Base-by-base conservation (phyloP, 2,329 filamentous ascomycete genomes). In the Aureobasidium vineae region DNA sequence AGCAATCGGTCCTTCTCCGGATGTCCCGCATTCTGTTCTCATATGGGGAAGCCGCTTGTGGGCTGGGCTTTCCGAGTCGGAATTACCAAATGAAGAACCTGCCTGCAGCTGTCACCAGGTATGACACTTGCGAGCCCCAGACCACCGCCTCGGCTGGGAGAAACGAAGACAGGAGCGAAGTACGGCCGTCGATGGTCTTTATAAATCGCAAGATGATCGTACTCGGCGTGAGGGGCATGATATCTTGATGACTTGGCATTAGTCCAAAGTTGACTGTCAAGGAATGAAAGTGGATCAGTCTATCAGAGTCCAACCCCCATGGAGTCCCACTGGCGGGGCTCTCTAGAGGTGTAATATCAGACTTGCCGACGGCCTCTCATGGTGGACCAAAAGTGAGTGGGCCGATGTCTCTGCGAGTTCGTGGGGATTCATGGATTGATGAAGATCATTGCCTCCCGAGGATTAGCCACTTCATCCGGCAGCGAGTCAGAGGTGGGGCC, bases 1-100 rank as follows among this genome's bases (percentile, higher is more conserved):
- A 33, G 60, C 16, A 63, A 41, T 63, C 60, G 60, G 60, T 36
- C 60, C 60, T 63, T 63, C 33, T 63, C 33, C 36, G 26, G 36
- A 43, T n/a, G 10, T 31, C 45, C 60, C 60, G 45, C 60, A 53
- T 53, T 40, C 4, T 53, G 10, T 47, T 31, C 47, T 16, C 33
- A 21, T 16, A 63, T 33, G 60, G 60, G 47, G 60, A 53, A 63
- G 47, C 43, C 38, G 59, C 36, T 21, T n/a, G 43, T 36, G 59
- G 45, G 11, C 10, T 38, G 43, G 38, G 16, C 26, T 38, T 63
- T n/a, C 47, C 31, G 11, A 43, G 6, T 49, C 36, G 33, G 31
- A 40, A 28, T 1, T 21, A 15, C 21, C 21, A 2, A 13, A 26
- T 1, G 6, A 11, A 16, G n/a, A 6, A 36, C 11, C 11, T 38